Evolutionary conservation across 2,329 filamentous ascomycete species (phyloP).

Genomic region (Emergomyces africanus): DNA sequence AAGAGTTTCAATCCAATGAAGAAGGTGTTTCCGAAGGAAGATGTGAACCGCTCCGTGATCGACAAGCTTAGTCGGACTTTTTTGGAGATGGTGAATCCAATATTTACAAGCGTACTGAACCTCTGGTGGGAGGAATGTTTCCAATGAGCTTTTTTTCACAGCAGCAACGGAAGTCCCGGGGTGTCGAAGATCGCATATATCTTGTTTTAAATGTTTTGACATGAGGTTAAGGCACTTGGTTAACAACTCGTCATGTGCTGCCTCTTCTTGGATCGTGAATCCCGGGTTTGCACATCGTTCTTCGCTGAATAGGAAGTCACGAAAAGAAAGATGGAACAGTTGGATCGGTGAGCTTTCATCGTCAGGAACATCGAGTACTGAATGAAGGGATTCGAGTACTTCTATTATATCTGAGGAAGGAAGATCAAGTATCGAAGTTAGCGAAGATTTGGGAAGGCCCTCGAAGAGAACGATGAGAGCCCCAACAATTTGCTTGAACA

Average conservation of each 20-base stretch:
- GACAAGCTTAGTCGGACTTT: not conserved
- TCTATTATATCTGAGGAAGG: constrained; percentile 5
- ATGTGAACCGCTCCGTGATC: not conserved
- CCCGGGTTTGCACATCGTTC: not conserved
- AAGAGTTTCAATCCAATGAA: constrained; percentile 2
- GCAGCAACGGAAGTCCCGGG: constrained; percentile 5
- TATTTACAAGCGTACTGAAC: constrained; percentile 1
- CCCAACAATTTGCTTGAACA: constrained; percentile 12
- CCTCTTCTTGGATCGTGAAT: constrained; percentile 11
- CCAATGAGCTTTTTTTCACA: not conserved
- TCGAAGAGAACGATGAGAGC: constrained; percentile 11
- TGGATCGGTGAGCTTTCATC: constrained; percentile 10
- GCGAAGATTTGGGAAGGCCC: constrained; percentile 10
- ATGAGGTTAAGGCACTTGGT: constrained; percentile 9
- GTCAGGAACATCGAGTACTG: constrained; percentile 13
- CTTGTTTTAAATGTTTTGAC: constrained; percentile 8
- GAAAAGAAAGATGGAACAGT: constrained; percentile 17
- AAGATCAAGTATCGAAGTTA: constrained; percentile 12
- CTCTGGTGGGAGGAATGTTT: not conserved
- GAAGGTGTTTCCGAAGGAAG: not conserved
- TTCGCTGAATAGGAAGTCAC: constrained; percentile 15
- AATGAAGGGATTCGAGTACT: constrained; percentile 12
- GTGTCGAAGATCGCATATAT: constrained; percentile 10
- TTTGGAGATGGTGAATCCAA: not conserved
- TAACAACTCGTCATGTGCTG: constrained; percentile 7